These are phyloP conservation scores for Rhodotorula toruloides DNA, from an alignment of 768 basidiomycete species.

Conservation along the genomic window DNA sequence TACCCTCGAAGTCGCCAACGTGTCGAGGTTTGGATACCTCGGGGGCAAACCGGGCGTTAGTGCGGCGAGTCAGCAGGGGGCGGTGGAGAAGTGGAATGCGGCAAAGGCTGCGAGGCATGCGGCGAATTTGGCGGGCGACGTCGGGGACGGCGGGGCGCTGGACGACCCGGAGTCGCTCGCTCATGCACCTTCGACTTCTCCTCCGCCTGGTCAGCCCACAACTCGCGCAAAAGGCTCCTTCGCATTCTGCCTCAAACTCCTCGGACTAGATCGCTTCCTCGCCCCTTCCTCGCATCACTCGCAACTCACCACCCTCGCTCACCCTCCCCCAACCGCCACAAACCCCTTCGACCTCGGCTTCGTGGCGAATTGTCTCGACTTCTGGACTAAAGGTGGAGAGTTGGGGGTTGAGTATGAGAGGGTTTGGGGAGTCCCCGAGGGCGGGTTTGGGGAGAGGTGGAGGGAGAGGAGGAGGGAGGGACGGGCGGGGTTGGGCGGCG, in stretches of 20 bases:
- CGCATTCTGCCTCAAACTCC: slow-evolving; percentile 77
- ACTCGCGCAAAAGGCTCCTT: slow-evolving; percentile 40
- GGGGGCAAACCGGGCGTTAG: slow-evolving; percentile 61
- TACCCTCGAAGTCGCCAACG: slow-evolving; percentile 88
- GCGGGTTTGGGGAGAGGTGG: slow-evolving; percentile 48
- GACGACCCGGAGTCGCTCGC: slow-evolving; percentile 45
- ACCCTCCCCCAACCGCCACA: slow-evolving; percentile 42
- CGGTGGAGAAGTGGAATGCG: slow-evolving; percentile 16
- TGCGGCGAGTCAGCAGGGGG: slow-evolving; percentile 25
- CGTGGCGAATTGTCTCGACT: slow-evolving; percentile 77
- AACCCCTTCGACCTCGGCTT: slow-evolving; percentile 91
- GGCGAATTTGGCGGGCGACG: slow-evolving; percentile 30
- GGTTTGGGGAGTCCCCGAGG: slow-evolving; percentile 15
- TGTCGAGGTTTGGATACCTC: slow-evolving; percentile 94
- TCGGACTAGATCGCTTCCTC: slow-evolving; percentile 87
- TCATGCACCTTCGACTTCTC: slow-evolving; percentile 9
- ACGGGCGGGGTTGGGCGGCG: too few species aligned
- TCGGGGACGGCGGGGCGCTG: background rate
- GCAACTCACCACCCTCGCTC: background rate
- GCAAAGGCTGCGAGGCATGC: slow-evolving; percentile 24
- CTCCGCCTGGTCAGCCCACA: slow-evolving; percentile 11
- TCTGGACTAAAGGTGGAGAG: slow-evolving; percentile 81
- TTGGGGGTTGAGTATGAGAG: slow-evolving; percentile 73
- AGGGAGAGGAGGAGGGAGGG: slow-evolving; percentile 59
- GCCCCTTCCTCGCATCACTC: background rate